A percentile compares a stretch with the other conserved stretches of the same genome.
Conservation (phyloP, 2,329 filamentous ascomycete species). For the Endocalyx cinctus region DNA sequence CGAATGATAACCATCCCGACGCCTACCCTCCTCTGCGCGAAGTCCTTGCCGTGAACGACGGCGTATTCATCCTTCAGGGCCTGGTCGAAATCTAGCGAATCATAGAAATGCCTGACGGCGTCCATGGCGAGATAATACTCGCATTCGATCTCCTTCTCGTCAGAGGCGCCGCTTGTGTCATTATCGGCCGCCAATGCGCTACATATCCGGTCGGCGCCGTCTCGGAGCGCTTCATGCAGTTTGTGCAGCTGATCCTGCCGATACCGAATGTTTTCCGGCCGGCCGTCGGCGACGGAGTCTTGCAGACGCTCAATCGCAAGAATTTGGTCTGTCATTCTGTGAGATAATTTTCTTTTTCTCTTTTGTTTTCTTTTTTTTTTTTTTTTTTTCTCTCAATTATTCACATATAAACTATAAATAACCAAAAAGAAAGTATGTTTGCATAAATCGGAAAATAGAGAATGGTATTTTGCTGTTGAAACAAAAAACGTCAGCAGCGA, state of each 20-base stretch:
- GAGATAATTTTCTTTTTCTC: not conserved
- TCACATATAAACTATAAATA: too few relatives aligned
- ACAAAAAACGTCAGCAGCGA: too few relatives aligned
- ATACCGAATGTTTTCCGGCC: conserved; percentile 31
- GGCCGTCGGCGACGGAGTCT: conserved; percentile 32
- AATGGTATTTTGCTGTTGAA: too few relatives aligned
- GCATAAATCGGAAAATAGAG: too few relatives aligned
- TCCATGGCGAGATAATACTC: conserved; percentile 27
- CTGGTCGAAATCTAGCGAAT: conserved; percentile 20
- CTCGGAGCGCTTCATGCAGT: conserved; percentile 28
- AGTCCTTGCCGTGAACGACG: conserved; percentile 21
- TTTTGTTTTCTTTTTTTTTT: not conserved
- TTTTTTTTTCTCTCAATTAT: too few relatives aligned
- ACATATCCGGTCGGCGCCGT: conserved; percentile 23
- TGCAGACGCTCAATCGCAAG: conserved; percentile 24
- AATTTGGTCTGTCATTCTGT: conserved; percentile 8
- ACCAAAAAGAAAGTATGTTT: too few relatives aligned
- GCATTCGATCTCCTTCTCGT: conserved; percentile 30
- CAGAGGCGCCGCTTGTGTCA: conserved; percentile 14
- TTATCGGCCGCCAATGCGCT: conserved; percentile 28
- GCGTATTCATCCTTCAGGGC: conserved; percentile 27
- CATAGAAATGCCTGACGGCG: conserved; percentile 24
- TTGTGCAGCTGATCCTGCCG: conserved; percentile 33
- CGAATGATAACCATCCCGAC: conserved; percentile 28
- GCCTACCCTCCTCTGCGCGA: conserved; percentile 13